Base-by-base conservation (phyloP, 306 rosid species). In the Ormosia emarginata region DNA sequence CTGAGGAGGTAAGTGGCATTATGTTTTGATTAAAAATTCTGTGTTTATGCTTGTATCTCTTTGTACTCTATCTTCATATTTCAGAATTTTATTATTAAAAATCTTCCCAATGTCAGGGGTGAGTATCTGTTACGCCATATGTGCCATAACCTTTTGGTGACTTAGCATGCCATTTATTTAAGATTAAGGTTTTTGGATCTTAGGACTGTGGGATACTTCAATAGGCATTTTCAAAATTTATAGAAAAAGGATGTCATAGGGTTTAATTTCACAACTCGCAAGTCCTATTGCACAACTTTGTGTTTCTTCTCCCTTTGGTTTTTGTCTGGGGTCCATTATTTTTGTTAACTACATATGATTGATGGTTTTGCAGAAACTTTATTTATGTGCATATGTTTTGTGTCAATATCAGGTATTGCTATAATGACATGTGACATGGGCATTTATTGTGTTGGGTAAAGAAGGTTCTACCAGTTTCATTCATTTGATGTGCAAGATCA, bases 1-100 rank as follows among this genome's bases (percentile, higher is more conserved):
- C 93, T 29, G 98, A 92, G 85, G 98, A 91, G 93, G 99, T 92
- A 88, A 79, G 88, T 82, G 82, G 6, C 58, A 32, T 44, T 43
- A 30, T 52, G 41, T 52, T 72, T 70, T 58, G 41, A 34, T 50
- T 44, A 49, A 10, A 30, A 29, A 24, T 68, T 63, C 15, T 71
- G 12, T 18, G 0, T 85, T 62, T 63, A 24, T 85, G 67, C 13
- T 18, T 71, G 43, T 65, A 32, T 80, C 47, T 70, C 40, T 24
- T 63, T 71, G 47, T 40, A 74, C 58, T 52, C 43, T 65, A 61
- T 44, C 34, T 74, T 75, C n/a, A 2, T 57, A 13, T 17, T 39
- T 69, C 10, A 17, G 55, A 64, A 61, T 53, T 69, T 68, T 34
- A n/a, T 63, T 36, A 44, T 24, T 78, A 74, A 74, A 58, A 33